Evolutionary conservation across 202 grass and related monocot species (phyloP).

Genomic region (Carex sylvatica): DNA sequence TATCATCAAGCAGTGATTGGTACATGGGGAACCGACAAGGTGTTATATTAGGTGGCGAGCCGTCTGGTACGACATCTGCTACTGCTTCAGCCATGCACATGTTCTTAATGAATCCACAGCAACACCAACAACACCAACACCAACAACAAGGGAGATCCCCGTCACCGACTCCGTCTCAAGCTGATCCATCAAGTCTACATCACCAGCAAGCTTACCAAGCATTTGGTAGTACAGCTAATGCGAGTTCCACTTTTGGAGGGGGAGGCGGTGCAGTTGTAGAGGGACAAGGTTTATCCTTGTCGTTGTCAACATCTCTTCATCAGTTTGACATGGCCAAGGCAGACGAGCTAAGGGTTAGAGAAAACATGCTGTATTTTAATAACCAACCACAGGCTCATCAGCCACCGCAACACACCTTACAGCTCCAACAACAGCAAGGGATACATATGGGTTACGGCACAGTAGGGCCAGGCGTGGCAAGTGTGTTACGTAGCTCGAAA

Average conservation of each 20-base stretch:
- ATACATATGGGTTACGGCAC: constrained; percentile 63
- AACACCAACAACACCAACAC: constrained; percentile 38
- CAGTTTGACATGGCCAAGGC: constrained; percentile 92
- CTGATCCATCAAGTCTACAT: constrained; percentile 40
- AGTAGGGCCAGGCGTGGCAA: constrained; percentile 33
- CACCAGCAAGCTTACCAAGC: constrained; percentile 74
- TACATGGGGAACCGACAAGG: constrained; percentile 48
- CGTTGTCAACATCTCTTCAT: constrained; percentile 76
- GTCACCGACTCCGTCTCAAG: constrained; percentile 46
- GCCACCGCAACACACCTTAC: constrained; percentile 43
- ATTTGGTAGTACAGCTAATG: constrained; percentile 36
- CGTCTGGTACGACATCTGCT: constrained; percentile 53
- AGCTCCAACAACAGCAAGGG: constrained; percentile 68
- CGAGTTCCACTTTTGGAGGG: constrained; percentile 38
- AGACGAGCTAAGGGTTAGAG: constrained; percentile 73
- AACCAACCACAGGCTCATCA: constrained; percentile 40
- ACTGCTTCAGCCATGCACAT: constrained; percentile 88
- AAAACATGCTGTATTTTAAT: constrained; percentile 87
- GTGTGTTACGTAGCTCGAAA: constrained; percentile 81
- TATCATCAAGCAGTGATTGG: constrained; percentile 50
- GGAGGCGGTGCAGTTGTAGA: constrained; percentile 48
- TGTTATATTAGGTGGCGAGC: constrained; percentile 55
- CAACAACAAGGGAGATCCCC: constrained; percentile 42
- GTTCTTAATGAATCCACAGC: constrained; percentile 86
- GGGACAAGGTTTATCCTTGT: constrained; percentile 80